Evolutionary conservation across 1,284 basidiomycete species (phyloP), one percentile per base, ranked within the genome.

Genomic region (Puccinia brachypodii): DNA sequence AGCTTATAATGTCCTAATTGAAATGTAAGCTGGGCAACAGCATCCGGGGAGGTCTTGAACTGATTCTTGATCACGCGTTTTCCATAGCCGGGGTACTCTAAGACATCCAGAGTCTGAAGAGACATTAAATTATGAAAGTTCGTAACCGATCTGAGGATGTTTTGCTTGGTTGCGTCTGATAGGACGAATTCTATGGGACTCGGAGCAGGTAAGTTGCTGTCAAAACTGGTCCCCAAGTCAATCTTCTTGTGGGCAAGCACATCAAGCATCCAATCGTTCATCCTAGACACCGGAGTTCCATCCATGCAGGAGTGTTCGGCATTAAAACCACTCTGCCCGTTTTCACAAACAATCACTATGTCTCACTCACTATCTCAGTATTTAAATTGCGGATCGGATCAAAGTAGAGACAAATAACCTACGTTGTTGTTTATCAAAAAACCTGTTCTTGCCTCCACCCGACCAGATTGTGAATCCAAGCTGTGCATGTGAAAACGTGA

Each of bases 371-470:
- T 60, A 31, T 13, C 28, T 76, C 40, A 60, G 74, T 68, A 22
- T 44, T 42, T 1, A 42, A 25, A 4, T 28, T 38, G 36, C 50
- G n/a, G 64, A 13, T 28, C 28, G 3, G 9, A 73, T 2, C 11
- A n/a, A 25, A 8, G 9, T 68, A 6, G n/a, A n/a, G 8, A 28
- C 22, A 28, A 13, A 1, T 8, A 31, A 89, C 92, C 83, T 87
- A 94, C 93, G 86, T 87, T 98, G 93, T 87, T 99, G 96, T 88
- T 99, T 99, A 89, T 99, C 97, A 86, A 93, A 98, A 90, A 94
- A 99, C 82, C 96, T 89, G 88, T 98, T 98, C 83, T 91, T 90
- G 60, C 94, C 95, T 84, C 97, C 91, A 62, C 96, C 96, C 38
- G 92, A 92, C 96, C 96, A 99, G 83, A 92, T 91, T 31, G 88